A percentile compares a stretch with the other conserved stretches of the same genome.
These are phyloP conservation scores for Hemisphaericaspora xylanilytica DNA, from an alignment of 1,139 yeast species.

Conservation along the genomic window DNA sequence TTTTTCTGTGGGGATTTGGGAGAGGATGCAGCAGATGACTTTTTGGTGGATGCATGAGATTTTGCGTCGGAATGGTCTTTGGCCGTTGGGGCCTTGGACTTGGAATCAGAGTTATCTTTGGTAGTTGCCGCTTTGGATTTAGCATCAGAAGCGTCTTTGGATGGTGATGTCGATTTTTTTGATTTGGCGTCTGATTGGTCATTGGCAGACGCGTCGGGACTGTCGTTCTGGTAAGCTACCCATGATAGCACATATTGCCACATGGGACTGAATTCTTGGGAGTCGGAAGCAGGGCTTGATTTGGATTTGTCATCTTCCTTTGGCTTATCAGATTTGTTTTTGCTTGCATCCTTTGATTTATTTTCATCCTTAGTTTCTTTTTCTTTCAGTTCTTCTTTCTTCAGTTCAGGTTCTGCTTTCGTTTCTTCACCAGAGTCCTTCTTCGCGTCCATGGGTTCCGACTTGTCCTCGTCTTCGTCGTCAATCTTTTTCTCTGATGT, in stretches of 20 bases:
- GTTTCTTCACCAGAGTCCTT: slow-evolving; percentile 6
- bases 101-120: not conserved
- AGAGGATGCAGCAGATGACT: too few species aligned
- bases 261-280: slow-evolving; percentile 29
- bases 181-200: slow-evolving; percentile 1
- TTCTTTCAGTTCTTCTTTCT: not conserved
- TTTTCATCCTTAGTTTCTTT: too few species aligned
- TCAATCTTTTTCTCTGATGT: slow-evolving; percentile 9
- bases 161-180: too few species aligned
- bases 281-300: not conserved
- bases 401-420: not conserved
- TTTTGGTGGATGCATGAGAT: too few species aligned
- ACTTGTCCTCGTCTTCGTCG: slow-evolving; percentile 7
- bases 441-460: slow-evolving; percentile 11
- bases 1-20: slow-evolving; percentile 4
- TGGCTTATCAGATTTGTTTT: not conserved
- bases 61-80: too few species aligned
- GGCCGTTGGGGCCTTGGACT: not conserved
- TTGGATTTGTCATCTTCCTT: not conserved
- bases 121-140: slow-evolving; percentile 1
- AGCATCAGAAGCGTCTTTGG: not conserved
- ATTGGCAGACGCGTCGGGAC: slow-evolving; percentile 1
- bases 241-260: slow-evolving; percentile 42
- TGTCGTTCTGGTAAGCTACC: slow-evolving; percentile 27
- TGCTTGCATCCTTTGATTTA: not conserved